Conservation (phyloP, 148 eudicot species). For the Rhododendron simsii region DNA sequence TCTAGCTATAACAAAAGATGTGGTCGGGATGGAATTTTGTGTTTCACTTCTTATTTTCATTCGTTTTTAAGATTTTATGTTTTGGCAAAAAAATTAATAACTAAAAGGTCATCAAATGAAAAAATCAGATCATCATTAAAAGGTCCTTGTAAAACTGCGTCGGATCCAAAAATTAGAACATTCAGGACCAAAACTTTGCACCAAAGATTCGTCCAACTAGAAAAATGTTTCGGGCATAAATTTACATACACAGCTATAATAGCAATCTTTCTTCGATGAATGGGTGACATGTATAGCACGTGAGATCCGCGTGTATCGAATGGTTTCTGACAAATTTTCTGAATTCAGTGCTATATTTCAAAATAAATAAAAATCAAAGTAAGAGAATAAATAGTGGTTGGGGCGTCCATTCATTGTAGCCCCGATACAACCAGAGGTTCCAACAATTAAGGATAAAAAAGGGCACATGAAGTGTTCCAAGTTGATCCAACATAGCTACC, state of each 20-base stretch:
- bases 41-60: not conserved
- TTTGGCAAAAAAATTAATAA: too few species aligned
- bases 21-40: not conserved
- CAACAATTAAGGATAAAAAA: not conserved
- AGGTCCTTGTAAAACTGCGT: not conserved
- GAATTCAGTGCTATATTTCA: too few species aligned
- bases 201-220: too few species aligned
- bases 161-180: not conserved
- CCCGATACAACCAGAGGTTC: not conserved
- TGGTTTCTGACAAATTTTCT: too few species aligned
- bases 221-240: too few species aligned
- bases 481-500: slow-evolving; percentile 5
- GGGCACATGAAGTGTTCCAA: slow-evolving; percentile 2
- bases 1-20: too few species aligned
- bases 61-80: not conserved
- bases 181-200: not conserved
- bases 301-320: too few species aligned
- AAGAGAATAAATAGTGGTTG: not conserved
- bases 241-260: too few species aligned
- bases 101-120: not conserved
- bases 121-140: too few species aligned
- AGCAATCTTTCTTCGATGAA: too few species aligned
- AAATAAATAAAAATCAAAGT: too few species aligned
- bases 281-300: too few species aligned
- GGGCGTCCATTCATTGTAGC: not conserved